phyloP scores from a whole-genome alignment of 176 grass and related monocot genomes.

The Oryza rufipogon region DNA sequence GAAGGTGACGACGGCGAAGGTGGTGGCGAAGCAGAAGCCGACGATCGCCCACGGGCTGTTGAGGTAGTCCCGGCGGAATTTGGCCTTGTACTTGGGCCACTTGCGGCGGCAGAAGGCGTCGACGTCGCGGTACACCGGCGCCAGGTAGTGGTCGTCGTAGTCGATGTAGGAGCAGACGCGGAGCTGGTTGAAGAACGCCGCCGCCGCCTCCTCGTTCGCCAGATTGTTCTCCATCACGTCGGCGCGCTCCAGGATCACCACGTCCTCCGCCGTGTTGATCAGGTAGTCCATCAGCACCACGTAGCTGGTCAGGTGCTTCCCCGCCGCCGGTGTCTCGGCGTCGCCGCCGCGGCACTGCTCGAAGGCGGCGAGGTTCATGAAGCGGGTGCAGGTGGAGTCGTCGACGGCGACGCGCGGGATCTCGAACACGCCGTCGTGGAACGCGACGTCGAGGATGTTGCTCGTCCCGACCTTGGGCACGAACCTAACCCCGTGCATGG shows the following conservation, averaged over 20 bases:
- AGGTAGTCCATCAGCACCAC: not conserved
- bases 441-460: constrained; percentile 13
- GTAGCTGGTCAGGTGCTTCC: not conserved
- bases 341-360: not conserved
- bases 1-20: not conserved
- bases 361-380: constrained; percentile 26
- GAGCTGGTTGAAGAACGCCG: not conserved
- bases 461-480: not conserved
- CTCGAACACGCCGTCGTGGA: not conserved
- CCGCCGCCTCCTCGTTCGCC: not conserved
- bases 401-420: not conserved
- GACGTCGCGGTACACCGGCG: not conserved
- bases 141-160: not conserved
- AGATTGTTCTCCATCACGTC: not conserved
- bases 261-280: not conserved
- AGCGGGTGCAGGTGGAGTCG: not conserved
- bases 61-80: constrained; percentile 14
- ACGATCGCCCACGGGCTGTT: constrained; percentile 16
- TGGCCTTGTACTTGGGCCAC: constrained; percentile 22
- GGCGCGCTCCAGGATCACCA: not conserved
- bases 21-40: not conserved
- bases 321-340: too few relatives aligned
- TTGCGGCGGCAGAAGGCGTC: not conserved
- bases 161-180: not conserved
- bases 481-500: not conserved